Conservation (phyloP, 768 basidiomycete genomes). For the Tylopilus sp. region DNA sequence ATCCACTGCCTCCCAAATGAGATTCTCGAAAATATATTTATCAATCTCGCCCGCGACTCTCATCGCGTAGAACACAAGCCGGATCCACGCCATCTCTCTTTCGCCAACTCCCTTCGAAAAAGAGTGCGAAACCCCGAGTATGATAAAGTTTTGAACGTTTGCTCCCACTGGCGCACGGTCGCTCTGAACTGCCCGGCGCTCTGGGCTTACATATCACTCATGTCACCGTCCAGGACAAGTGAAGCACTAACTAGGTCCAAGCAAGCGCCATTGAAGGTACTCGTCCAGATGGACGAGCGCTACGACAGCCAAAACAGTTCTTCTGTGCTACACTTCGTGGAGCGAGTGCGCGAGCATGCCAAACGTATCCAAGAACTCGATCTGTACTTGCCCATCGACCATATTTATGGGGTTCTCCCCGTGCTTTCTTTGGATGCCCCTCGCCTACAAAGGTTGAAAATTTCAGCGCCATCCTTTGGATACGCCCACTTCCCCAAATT, state of each 20-base stretch:
- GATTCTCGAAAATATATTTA: neutral
- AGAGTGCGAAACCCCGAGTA: no score
- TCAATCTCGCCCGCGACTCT: neutral
- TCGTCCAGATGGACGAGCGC: neutral
- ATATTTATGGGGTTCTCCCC: neutral
- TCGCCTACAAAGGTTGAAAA: neutral
- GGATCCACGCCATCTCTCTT: no score
- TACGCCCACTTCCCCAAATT: no score
- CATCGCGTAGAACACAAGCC: neutral
- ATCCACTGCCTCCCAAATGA: neutral
- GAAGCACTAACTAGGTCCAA: neutral
- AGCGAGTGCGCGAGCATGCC: neutral
- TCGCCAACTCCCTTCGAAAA: no score
- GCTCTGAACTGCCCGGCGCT: neutral
- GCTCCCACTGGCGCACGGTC: neutral
- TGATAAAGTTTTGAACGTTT: no score
- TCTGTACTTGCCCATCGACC: neutral
- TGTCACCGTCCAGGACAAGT: neutral
- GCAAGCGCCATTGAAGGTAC: neutral
- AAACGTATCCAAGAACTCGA: neutral
- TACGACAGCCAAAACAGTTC: no score
- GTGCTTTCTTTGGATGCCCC: neutral
- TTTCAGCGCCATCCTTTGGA: neutral
- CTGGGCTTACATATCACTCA: neutral
- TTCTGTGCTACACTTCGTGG: neutral